Conservation (phyloP, 192 early-diverging fungal genomes). For the Funneliformis geosporum region DNA sequence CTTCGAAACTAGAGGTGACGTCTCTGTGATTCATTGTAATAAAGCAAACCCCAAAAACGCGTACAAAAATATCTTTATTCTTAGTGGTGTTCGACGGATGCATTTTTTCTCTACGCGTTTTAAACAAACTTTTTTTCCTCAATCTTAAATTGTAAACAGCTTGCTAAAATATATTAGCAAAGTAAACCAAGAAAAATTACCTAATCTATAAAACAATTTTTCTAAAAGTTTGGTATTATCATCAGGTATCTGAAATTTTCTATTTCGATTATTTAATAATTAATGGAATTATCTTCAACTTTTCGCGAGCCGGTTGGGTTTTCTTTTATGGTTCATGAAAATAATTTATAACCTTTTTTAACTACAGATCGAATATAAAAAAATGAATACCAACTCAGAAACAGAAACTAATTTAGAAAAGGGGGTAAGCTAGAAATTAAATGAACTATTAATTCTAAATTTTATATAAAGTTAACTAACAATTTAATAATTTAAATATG, state of each 20-base stretch:
- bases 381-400: not conserved
- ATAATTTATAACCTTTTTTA: not conserved
- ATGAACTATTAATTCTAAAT: not conserved
- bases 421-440: not conserved
- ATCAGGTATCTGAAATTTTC: not conserved
- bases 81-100: not conserved
- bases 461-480: not conserved
- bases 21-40: not conserved
- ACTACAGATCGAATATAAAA: not conserved
- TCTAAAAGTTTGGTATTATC: not conserved
- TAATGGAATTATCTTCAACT: not conserved
- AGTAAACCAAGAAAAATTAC: too few relatives aligned
- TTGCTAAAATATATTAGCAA: not conserved
- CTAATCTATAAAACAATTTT: not conserved
- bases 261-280: not conserved
- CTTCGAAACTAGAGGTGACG: not conserved
- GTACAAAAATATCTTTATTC: not conserved
- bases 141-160: not conserved
- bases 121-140: not conserved
- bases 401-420: not conserved
- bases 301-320: not conserved
- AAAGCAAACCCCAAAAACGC: not conserved
- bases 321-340: not conserved
- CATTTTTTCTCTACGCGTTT: not conserved
- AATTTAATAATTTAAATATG: not conserved